Evolutionary conservation across 1,284 basidiomycete genomes (phyloP).

Genomic region (Phellopilus nigrolimitatus): DNA sequence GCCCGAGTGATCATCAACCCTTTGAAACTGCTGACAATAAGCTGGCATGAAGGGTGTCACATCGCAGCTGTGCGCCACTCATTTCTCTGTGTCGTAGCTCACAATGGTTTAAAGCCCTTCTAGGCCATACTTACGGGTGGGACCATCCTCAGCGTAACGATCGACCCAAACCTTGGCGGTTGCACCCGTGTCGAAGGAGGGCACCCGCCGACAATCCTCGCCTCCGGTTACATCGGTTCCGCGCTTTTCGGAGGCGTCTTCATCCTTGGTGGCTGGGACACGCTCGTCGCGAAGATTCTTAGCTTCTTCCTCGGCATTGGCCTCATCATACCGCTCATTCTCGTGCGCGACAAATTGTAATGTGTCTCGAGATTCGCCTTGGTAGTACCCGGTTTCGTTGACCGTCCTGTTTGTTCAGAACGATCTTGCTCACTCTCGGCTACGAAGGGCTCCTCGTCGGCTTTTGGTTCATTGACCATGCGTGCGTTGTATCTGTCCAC

Average conservation of each 20-base stretch:
- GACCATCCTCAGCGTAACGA: conserved; percentile 67
- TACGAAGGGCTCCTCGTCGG: conserved; percentile 76
- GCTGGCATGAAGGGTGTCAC: conserved; percentile 82
- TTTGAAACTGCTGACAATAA: conserved; percentile 78
- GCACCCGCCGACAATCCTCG: conserved; percentile 60
- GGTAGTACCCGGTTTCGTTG: conserved; percentile 19
- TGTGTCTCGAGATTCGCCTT: conserved; percentile 28
- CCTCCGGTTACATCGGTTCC: conserved; percentile 75
- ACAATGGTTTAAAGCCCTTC: conserved; percentile 2
- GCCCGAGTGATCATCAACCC: conserved; percentile 71
- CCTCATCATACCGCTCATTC: conserved; percentile 63
- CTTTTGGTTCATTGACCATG: conserved; percentile 83
- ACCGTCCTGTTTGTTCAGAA: conserved; percentile 39
- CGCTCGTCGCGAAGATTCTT: conserved; percentile 73
- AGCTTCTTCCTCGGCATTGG: conserved; percentile 78
- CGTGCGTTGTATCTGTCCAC: conserved; percentile 39
- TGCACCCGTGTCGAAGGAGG: conserved; percentile 75
- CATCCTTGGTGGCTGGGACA: conserved; percentile 74
- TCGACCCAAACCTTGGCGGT: conserved; percentile 77
- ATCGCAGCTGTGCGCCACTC: conserved; percentile 55
- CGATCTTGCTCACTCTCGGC: conserved; percentile 66
- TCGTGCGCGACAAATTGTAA: conserved; percentile 82
- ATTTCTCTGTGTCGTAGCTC: neutral
- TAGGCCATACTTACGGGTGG: conserved; percentile 76
- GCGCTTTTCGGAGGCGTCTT: conserved; percentile 75